Percentiles rank a stretch among this genome's conserved stretches.
phyloP scores from a whole-genome alignment of 148 eudicot species.

The Salicornia ramosissima region DNA sequence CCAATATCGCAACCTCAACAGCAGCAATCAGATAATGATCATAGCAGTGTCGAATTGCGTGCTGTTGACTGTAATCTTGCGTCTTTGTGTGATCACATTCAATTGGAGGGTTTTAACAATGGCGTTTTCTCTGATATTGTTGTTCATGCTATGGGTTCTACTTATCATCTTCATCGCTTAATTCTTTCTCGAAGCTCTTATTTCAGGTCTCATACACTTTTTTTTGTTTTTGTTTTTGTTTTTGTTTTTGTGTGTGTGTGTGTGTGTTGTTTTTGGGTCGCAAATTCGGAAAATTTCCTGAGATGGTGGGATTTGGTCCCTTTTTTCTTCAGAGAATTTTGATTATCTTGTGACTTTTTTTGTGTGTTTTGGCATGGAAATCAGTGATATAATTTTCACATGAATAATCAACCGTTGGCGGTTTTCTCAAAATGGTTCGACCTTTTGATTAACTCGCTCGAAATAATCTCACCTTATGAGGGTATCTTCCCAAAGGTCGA shows the following conservation, averaged over 20 bases:
- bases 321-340: too few species aligned
- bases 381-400: too few species aligned
- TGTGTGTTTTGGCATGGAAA: too few species aligned
- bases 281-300: background rate
- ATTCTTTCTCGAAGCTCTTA: constrained; percentile 93
- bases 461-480: too few species aligned
- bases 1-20: constrained; percentile 27
- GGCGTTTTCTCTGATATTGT: constrained; percentile 84
- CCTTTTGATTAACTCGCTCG: too few species aligned
- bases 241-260: background rate
- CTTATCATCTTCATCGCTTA: constrained; percentile 87
- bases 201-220: constrained; percentile 48
- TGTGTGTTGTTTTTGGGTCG: background rate
- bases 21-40: constrained; percentile 37
- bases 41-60: constrained; percentile 52
- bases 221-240: background rate
- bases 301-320: background rate
- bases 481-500: too few species aligned
- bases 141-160: constrained; percentile 75
- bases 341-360: too few species aligned
- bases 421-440: too few species aligned
- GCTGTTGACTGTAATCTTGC: constrained; percentile 69
- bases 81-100: constrained; percentile 88
- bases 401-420: too few species aligned
- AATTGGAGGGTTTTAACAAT: constrained; percentile 70